phyloP scores from a whole-genome alignment of 2,329 filamentous ascomycete species.

The Venturiaceae sp. region DNA sequence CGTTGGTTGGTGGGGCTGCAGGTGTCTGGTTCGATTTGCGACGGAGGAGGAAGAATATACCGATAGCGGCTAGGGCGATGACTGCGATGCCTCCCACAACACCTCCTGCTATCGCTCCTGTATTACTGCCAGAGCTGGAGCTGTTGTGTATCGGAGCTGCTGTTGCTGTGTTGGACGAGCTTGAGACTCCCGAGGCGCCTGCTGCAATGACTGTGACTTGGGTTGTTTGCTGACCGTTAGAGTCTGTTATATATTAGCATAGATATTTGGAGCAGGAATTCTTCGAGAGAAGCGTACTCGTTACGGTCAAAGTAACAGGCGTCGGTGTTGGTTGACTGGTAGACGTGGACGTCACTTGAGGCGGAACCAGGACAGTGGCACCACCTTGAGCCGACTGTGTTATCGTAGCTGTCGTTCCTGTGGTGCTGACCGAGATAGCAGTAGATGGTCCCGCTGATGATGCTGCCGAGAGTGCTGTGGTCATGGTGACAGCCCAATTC shows the following conservation, averaged over 20 bases:
- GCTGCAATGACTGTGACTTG: not conserved
- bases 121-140: not conserved
- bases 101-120: conserved; percentile 5
- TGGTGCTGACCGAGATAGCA: not conserved
- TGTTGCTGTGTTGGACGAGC: not conserved
- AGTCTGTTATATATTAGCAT: not conserved
- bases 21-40: not conserved
- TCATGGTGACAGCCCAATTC: not conserved
- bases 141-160: not conserved
- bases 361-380: not conserved
- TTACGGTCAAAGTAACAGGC: not conserved
- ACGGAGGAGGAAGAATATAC: conserved; percentile 4
- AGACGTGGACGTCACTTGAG: not conserved
- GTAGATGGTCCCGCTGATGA: not conserved
- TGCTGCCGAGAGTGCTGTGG: not conserved
- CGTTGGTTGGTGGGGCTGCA: not conserved
- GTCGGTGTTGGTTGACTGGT: not conserved
- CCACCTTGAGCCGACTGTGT: not conserved
- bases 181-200: not conserved
- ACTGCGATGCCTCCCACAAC: conserved; percentile 4
- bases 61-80: not conserved
- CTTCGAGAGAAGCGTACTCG: not conserved
- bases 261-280: not conserved
- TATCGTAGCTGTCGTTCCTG: not conserved
- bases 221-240: not conserved